Evolutionary conservation across 352 stramenopile species (phyloP).

Genomic region (Globisporangium paddicum): DNA sequence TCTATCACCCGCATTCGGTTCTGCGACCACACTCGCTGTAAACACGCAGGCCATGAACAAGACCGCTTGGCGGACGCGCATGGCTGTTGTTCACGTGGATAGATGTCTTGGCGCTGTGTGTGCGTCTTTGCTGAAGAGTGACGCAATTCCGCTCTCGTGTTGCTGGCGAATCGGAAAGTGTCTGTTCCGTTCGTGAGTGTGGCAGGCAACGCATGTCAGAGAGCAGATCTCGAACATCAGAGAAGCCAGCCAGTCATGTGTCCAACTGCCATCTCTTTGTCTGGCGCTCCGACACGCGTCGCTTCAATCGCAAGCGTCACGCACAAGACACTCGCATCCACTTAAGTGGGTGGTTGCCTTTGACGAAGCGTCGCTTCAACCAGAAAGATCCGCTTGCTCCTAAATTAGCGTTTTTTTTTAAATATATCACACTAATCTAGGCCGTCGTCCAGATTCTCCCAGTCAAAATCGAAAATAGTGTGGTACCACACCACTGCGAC

Average conservation of each 20-base stretch:
- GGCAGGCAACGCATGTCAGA: too few species aligned
- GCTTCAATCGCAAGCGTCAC: background rate
- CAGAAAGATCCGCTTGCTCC: background rate
- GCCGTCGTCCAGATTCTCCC: too few species aligned
- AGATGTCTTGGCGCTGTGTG: background rate
- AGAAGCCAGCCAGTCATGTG: too few species aligned
- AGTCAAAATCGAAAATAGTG: background rate
- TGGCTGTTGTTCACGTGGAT: background rate
- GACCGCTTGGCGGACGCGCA: background rate
- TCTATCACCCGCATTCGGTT: background rate
- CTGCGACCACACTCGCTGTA: background rate
- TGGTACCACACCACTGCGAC: too few species aligned
- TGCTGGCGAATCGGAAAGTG: too few species aligned
- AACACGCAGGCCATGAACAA: background rate
- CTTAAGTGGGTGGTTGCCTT: background rate
- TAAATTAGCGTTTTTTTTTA: background rate
- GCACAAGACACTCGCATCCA: background rate
- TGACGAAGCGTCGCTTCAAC: background rate
- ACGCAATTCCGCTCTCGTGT: background rate
- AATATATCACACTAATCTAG: background rate
- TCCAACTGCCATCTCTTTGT: too few species aligned
- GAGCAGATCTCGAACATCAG: too few species aligned
- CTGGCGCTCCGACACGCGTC: background rate
- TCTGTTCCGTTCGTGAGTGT: too few species aligned
- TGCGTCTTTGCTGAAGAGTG: background rate